phyloP scores from a whole-genome alignment of 2,329 filamentous ascomycete genomes.

The Anisogramma anomala region DNA sequence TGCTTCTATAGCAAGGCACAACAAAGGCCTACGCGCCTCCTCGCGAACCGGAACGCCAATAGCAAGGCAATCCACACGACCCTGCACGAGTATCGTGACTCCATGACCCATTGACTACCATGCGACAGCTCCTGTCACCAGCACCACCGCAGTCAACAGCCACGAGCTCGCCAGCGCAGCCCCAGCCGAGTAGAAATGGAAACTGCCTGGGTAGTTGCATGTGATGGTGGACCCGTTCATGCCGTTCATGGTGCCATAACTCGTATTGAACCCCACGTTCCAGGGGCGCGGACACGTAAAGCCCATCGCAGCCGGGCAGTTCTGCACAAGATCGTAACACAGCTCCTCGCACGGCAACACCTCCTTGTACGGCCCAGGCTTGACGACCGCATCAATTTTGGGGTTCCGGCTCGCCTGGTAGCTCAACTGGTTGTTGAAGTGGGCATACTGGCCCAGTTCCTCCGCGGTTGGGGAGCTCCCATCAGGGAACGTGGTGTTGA shows the following conservation, averaged over 20 bases:
- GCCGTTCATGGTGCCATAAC: slow-evolving; percentile 29
- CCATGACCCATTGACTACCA: slow-evolving; percentile 1
- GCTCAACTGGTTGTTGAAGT: slow-evolving; percentile 20
- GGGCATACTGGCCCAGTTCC: slow-evolving; percentile 17
- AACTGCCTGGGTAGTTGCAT: slow-evolving; percentile 53
- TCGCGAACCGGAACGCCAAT: too few relatives aligned
- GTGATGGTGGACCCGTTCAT: slow-evolving; percentile 22
- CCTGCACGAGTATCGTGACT: too few relatives aligned
- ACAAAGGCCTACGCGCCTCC: too few relatives aligned
- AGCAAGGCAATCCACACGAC: too few relatives aligned
- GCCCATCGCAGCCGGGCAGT: slow-evolving; percentile 63
- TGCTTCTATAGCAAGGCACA: too few relatives aligned
- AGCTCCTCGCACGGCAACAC: slow-evolving; percentile 78
- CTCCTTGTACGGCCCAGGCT: slow-evolving; percentile 88
- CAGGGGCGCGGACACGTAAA: slow-evolving; percentile 59
- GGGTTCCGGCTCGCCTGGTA: slow-evolving; percentile 52
- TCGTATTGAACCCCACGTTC: slow-evolving; percentile 31
- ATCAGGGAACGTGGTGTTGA: slow-evolving; percentile 59
- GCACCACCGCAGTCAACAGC: slow-evolving; percentile 13
- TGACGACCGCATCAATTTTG: slow-evolving; percentile 58
- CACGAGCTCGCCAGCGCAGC: slow-evolving; percentile 17
- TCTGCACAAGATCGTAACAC: slow-evolving; percentile 76
- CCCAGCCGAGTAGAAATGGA: slow-evolving; percentile 34
- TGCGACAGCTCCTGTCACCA: neutral
- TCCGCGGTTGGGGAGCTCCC: slow-evolving; percentile 40